Conservation (phyloP, 1,139 yeast genomes). For the Sugiyamaella paludigena region DNA sequence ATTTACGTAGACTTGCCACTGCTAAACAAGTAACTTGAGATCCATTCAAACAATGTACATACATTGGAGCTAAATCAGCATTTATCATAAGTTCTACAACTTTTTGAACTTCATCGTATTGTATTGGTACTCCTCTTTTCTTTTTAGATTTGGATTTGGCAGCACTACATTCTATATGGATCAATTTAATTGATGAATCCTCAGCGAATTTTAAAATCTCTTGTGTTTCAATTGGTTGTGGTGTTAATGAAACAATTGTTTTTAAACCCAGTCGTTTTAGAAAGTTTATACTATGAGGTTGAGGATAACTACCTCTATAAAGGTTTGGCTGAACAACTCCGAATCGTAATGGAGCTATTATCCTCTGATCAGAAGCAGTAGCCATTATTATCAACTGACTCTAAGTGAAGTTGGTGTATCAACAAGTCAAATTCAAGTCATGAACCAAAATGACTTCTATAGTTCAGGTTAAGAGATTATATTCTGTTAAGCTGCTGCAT, state of each 20-base stretch:
- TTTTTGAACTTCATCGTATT: conserved; percentile 56
- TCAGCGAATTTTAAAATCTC: conserved; percentile 52
- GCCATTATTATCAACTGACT: no score
- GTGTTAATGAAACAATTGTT: conserved; percentile 77
- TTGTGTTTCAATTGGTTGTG: conserved; percentile 60
- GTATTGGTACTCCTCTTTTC: conserved; percentile 64
- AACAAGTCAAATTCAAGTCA: no score
- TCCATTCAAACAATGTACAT: conserved; percentile 85
- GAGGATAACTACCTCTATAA: conserved; percentile 85
- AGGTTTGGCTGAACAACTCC: conserved; percentile 66
- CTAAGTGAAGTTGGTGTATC: no score
- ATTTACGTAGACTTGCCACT: conserved; percentile 79
- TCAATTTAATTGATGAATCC: conserved; percentile 47
- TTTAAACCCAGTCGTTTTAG: conserved; percentile 62
- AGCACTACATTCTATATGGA: conserved; percentile 67
- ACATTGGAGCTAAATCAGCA: conserved; percentile 62
- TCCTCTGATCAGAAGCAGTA: conserved; percentile 1
- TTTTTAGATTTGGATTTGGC: conserved; percentile 33
- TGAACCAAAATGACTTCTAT: no score
- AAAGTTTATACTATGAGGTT: conserved; percentile 70
- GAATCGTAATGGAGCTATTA: conserved; percentile 81
- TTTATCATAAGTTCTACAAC: conserved; percentile 63
- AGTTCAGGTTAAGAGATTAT: no score
- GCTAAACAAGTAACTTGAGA: conserved; percentile 82
- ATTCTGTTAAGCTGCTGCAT: no score